Evolutionary conservation across 2,329 filamentous ascomycete species (phyloP), one percentile per base, ranked within the genome.

Genomic region (Alternaria metachromatica): DNA sequence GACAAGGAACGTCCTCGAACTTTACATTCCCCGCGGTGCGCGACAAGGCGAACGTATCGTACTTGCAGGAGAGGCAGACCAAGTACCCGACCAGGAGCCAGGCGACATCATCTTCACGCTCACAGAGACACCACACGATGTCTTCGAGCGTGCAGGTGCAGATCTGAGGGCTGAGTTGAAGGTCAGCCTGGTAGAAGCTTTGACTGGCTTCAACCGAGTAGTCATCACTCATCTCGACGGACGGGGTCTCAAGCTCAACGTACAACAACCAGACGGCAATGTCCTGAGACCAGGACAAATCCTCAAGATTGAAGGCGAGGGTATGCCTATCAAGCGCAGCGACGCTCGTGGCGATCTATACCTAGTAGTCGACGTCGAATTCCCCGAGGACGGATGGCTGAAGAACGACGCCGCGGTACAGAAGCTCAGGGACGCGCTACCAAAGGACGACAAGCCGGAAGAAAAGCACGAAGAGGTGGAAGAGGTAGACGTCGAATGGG

Each of bases 181-280:
- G 41, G 86, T 99, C 68, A 92, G 91, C 4, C 85, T 99, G 13
- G 88, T 88, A 10, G 96, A 99, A 80, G 90, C 96, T 1, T 83
- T 99, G 55, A 90, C 89, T 9, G 96, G 96, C 13, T 97, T 99
- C 84, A 93, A 93, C 55, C 89, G 95, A 37, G 92, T 96, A 6
- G 94, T 97, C 2, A 76, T 99, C 66, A 96, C 91, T 74, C 96
- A 99, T 79, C 89, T 99, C 9, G 96, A 99, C 76, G 96, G 95
- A 28, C 89, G 96, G 61, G 96, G 96, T 28, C 95, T 99, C 63
- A 87, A 91, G 62, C 85, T 99, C 50, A 87, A 89, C 58, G 90
- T 96, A 69, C 88, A 92, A 15, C 88, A 91, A 74, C 83, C 83
- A 0, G 70, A 80, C 41, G 95, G 95, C 71, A 91, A 94, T 79